Evolutionary conservation across 768 basidiomycete genomes (phyloP).

Genomic region (Lyophyllum semitale): DNA sequence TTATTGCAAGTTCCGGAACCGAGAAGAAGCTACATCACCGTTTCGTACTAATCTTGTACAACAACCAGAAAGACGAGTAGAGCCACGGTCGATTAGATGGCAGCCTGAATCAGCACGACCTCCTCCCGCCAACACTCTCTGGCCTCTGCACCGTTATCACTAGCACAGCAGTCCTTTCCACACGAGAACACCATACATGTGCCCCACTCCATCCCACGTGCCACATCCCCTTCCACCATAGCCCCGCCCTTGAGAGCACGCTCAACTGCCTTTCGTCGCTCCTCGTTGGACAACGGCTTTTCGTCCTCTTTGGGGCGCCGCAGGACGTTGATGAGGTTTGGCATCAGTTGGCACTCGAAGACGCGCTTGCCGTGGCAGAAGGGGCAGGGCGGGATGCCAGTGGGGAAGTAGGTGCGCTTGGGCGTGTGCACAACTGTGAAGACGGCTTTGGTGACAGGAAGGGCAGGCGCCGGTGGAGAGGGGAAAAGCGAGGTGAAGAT

Average conservation of each 20-base stretch:
- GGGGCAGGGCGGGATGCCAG: slow-evolving; percentile 63
- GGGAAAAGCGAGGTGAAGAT: slow-evolving; percentile 80
- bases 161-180: slow-evolving; percentile 70
- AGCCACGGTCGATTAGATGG: slow-evolving; percentile 46
- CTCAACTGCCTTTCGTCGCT: slow-evolving; percentile 65
- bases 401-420: slow-evolving; percentile 56
- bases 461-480: slow-evolving; percentile 38
- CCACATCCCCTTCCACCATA: slow-evolving; percentile 33
- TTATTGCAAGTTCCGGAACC: no score
- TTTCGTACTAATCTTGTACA: no score
- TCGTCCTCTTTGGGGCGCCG: slow-evolving; percentile 30
- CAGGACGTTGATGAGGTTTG: slow-evolving; percentile 85
- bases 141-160: slow-evolving; percentile 39
- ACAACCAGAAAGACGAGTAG: no score
- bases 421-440: slow-evolving; percentile 54
- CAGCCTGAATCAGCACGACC: slow-evolving; percentile 75
- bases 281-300: slow-evolving; percentile 58
- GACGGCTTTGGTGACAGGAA: slow-evolving; percentile 61
- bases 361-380: slow-evolving; percentile 66
- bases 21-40: no score
- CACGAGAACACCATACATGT: slow-evolving; percentile 91
- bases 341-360: slow-evolving; percentile 96
- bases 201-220: slow-evolving; percentile 90
- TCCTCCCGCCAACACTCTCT: slow-evolving; percentile 74
- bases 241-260: slow-evolving; percentile 49